phyloP scores from a whole-genome alignment of 2,329 filamentous ascomycete genomes.

The Microcyclosporella mali region DNA sequence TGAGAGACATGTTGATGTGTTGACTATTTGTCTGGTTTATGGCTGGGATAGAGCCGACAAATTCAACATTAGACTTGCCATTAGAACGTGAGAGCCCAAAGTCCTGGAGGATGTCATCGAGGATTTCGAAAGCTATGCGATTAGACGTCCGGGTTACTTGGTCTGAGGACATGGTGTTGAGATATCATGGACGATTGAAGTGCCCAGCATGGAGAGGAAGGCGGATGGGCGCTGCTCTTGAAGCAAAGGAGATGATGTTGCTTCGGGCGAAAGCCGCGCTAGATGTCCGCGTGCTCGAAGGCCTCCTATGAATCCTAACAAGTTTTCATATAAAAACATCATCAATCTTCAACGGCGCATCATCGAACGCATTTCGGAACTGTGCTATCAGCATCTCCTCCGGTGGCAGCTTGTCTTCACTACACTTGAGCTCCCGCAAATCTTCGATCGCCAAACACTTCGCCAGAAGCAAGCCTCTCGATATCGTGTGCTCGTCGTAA shows the following conservation, averaged over 20 bases:
- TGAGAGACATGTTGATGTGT: slow-evolving; percentile 7
- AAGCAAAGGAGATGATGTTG: too few species aligned
- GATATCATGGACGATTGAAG: too few species aligned
- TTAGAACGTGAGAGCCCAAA: slow-evolving; percentile 1
- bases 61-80: slow-evolving; percentile 2
- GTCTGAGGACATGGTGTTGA: too few species aligned
- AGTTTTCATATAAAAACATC: too few species aligned
- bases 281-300: too few species aligned
- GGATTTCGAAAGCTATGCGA: neutral
- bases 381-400: slow-evolving; percentile 1
- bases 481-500: neutral
- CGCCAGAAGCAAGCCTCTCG: neutral
- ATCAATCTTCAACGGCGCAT: too few species aligned
- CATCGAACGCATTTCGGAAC: slow-evolving; percentile 1
- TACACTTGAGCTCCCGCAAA: slow-evolving; percentile 1
- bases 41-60: slow-evolving; percentile 1
- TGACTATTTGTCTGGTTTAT: slow-evolving; percentile 1
- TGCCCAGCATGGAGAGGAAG: too few species aligned
- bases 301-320: too few species aligned
- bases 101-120: slow-evolving; percentile 4
- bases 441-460: slow-evolving; percentile 5
- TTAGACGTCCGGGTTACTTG: neutral
- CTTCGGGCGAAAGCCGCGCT: too few species aligned
- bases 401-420: neutral
- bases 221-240: too few species aligned